Percentiles rank a stretch among this genome's conserved stretches.
Conservation (phyloP, 2,329 filamentous ascomycete genomes). For the Stylonectria norvegica region DNA sequence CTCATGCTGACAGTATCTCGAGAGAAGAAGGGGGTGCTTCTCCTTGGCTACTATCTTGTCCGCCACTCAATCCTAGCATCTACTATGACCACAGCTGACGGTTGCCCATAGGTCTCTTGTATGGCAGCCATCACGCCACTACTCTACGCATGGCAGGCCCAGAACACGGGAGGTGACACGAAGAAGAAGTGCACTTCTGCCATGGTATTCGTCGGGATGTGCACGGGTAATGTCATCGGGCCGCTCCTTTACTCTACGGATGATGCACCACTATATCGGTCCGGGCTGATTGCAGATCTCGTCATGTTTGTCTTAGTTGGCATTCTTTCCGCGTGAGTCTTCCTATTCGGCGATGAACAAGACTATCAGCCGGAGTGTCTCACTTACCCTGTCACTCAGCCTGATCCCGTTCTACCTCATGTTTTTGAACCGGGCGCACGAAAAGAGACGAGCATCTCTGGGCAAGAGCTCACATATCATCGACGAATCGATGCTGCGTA, state of each 20-base stretch:
- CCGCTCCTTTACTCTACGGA: constrained; percentile 28
- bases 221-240: constrained; percentile 62
- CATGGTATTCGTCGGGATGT: constrained; percentile 59
- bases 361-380: background rate
- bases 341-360: background rate
- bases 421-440: constrained; percentile 51
- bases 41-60: constrained; percentile 51
- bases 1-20: constrained; percentile 48
- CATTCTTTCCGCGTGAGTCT: constrained; percentile 32
- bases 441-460: constrained; percentile 46
- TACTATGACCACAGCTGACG: background rate
- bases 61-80: background rate
- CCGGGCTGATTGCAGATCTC: constrained; percentile 54
- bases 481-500: constrained; percentile 48
- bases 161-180: constrained; percentile 63
- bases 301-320: constrained; percentile 56
- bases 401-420: constrained; percentile 42
- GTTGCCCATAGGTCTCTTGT: background rate
- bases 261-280: constrained; percentile 33
- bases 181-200: constrained; percentile 63
- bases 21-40: constrained; percentile 44
- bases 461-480: constrained; percentile 55
- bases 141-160: constrained; percentile 54
- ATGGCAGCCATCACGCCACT: constrained; percentile 46
- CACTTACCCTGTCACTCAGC: background rate